Evolutionary conservation across 1,284 basidiomycete genomes (phyloP).

Genomic region (Leccinum pachyderme): DNA sequence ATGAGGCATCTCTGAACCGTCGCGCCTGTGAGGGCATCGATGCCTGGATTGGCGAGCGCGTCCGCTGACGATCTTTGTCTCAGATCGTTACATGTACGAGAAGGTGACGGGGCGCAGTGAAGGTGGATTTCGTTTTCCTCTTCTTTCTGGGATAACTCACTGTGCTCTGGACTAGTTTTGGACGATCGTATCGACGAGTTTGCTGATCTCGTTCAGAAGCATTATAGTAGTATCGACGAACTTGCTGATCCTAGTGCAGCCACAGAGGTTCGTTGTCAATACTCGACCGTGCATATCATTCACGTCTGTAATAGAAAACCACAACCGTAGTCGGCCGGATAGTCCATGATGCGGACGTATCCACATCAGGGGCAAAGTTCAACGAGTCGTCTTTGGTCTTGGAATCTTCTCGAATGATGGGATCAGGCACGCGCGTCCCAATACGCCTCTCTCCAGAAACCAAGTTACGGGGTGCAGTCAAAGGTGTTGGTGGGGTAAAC

Average conservation of each 20-base stretch:
- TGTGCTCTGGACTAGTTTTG: constrained; percentile 47
- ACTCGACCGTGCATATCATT: constrained; percentile 1
- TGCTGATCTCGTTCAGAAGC: constrained; percentile 65
- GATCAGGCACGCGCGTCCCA: constrained; percentile 68
- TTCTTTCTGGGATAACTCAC: neutral
- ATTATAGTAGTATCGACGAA: constrained; percentile 62
- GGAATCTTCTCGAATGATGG: constrained; percentile 80
- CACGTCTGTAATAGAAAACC: constrained; percentile 51
- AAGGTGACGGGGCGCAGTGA: constrained; percentile 80
- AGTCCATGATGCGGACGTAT: constrained; percentile 64
- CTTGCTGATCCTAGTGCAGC: constrained; percentile 75
- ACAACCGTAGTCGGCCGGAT: constrained; percentile 82
- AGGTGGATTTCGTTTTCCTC: constrained; percentile 43
- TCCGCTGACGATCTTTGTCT: constrained; percentile 8
- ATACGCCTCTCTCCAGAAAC: constrained; percentile 68
- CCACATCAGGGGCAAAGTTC: constrained; percentile 58
- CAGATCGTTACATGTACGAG: constrained; percentile 94
- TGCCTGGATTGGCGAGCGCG: neutral
- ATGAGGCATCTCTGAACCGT: constrained; percentile 41
- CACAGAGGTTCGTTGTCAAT: constrained; percentile 57
- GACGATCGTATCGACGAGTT: constrained; percentile 86
- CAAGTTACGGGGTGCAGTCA: constrained; percentile 63
- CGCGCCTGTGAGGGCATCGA: constrained; percentile 52
- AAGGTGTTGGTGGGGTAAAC: constrained; percentile 66
- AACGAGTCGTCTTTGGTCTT: constrained; percentile 72